Percentiles rank a stretch among this genome's conserved stretches.
These are phyloP conservation scores for Barbarea vulgaris DNA, from an alignment of 345 rosid species.

Conservation along the genomic window DNA sequence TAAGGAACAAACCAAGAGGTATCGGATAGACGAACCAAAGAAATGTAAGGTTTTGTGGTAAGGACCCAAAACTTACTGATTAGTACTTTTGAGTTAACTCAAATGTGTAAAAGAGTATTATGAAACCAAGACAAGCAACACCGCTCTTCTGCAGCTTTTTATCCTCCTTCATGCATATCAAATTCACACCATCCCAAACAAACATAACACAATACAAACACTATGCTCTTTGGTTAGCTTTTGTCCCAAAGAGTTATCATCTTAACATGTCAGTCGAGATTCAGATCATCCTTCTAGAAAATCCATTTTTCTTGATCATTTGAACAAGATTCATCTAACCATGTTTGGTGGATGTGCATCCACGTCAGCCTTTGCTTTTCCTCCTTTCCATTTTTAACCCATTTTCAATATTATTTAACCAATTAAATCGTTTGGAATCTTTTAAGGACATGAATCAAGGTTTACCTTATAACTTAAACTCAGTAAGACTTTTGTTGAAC, in stretches of 20 bases:
- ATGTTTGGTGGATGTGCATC: constrained; percentile 42
- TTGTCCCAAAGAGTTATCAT: constrained; percentile 23
- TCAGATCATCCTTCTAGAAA: constrained; percentile 22
- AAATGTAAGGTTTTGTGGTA: constrained; percentile 11
- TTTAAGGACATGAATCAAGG: constrained; percentile 16
- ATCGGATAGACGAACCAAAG: background rate
- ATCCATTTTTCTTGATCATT: constrained; percentile 39
- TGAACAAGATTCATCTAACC: constrained; percentile 33
- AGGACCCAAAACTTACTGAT: constrained; percentile 4
- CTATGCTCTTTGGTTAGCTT: constrained; percentile 29
- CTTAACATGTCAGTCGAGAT: constrained; percentile 25
- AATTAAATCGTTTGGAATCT: background rate
- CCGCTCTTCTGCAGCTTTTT: background rate
- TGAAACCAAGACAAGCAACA: constrained; percentile 6
- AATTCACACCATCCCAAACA: constrained; percentile 18
- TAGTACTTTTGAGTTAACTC: background rate
- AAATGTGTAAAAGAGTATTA: constrained; percentile 14
- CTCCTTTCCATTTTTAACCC: constrained; percentile 25
- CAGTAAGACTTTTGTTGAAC: constrained; percentile 35
- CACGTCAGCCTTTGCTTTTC: constrained; percentile 33
- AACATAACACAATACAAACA: constrained; percentile 24
- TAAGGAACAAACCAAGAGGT: background rate
- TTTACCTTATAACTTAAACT: constrained; percentile 36
- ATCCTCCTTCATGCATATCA: background rate
- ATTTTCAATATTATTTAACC: background rate